A percentile compares a stretch with the other conserved stretches of the same genome.
phyloP scores from a whole-genome alignment of 352 stramenopile genomes.

The Phytopythium oedochilum region DNA sequence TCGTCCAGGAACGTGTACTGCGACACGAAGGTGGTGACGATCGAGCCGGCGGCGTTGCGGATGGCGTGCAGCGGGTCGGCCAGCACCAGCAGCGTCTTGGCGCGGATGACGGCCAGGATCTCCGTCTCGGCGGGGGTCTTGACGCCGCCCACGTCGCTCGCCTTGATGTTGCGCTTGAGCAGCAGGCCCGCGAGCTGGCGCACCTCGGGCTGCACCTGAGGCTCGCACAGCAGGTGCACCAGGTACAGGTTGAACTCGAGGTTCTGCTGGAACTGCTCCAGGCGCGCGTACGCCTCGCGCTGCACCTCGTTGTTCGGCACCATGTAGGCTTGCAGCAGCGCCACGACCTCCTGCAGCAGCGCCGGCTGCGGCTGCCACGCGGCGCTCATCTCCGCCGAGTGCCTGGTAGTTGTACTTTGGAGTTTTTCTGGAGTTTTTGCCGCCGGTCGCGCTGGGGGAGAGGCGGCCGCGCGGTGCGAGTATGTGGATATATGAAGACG shows the following conservation, averaged over 20 bases:
- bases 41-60: constrained; percentile 67
- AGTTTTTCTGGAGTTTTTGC: not conserved
- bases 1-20: constrained; percentile 87
- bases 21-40: constrained; percentile 84
- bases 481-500: constrained; percentile 2
- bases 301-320: constrained; percentile 85
- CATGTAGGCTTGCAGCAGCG: constrained; percentile 75
- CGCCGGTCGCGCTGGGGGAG: not conserved
- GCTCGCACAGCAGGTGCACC: constrained; percentile 72
- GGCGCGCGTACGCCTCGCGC: constrained; percentile 71
- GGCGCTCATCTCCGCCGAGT: constrained; percentile 20
- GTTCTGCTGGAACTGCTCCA: constrained; percentile 87
- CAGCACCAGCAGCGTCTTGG: constrained; percentile 67
- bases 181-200: constrained; percentile 75
- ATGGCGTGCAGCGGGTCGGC: constrained; percentile 60
- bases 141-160: constrained; percentile 44
- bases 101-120: constrained; percentile 77
- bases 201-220: constrained; percentile 53
- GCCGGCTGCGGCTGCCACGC: constrained; percentile 75
- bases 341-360: constrained; percentile 72
- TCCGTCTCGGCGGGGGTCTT: constrained; percentile 58
- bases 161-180: constrained; percentile 88
- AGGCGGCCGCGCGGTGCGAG: not conserved
- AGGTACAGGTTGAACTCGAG: constrained; percentile 89
- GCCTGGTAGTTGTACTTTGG: not conserved